Conservation (phyloP, 768 basidiomycete genomes). For the Phaffia tasmanica region DNA sequence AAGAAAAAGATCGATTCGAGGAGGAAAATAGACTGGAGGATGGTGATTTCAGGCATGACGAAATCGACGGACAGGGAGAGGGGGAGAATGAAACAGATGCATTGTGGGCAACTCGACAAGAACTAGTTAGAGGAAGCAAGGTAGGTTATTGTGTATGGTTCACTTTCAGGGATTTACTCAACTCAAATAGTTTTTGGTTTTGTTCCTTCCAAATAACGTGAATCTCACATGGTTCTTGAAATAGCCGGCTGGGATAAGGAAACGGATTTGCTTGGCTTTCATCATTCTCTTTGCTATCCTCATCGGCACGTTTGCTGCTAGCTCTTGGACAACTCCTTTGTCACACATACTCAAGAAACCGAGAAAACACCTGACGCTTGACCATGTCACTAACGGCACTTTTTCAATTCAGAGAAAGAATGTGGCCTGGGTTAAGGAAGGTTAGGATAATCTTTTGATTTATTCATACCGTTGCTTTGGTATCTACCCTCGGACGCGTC, state of each 20-base stretch:
- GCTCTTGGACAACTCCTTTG: slow-evolving; percentile 51
- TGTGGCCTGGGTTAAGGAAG: slow-evolving; percentile 85
- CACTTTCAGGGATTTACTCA: background rate
- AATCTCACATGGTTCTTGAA: background rate
- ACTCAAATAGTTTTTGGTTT: background rate
- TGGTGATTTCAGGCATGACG: background rate
- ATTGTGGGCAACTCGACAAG: background rate
- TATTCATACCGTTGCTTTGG: background rate
- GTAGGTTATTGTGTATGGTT: background rate
- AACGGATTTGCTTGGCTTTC: slow-evolving; percentile 22
- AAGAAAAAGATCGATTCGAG: slow-evolving; percentile 7
- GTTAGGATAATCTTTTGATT: slow-evolving; percentile 41
- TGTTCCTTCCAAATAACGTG: background rate
- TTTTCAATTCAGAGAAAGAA: slow-evolving; percentile 44
- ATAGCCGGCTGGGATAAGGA: background rate
- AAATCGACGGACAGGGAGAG: background rate
- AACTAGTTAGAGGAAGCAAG: background rate
- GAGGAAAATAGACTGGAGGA: slow-evolving; percentile 9
- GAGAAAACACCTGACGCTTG: slow-evolving; percentile 61
- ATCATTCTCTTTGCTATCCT: slow-evolving; percentile 53
- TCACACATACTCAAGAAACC: slow-evolving; percentile 44
- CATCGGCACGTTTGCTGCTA: slow-evolving; percentile 69
- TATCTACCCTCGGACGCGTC: background rate
- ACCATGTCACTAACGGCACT: slow-evolving; percentile 87
- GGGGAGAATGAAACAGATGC: background rate